Base-by-base conservation (phyloP, 768 basidiomycete species). In the Mycena chlorophos region DNA sequence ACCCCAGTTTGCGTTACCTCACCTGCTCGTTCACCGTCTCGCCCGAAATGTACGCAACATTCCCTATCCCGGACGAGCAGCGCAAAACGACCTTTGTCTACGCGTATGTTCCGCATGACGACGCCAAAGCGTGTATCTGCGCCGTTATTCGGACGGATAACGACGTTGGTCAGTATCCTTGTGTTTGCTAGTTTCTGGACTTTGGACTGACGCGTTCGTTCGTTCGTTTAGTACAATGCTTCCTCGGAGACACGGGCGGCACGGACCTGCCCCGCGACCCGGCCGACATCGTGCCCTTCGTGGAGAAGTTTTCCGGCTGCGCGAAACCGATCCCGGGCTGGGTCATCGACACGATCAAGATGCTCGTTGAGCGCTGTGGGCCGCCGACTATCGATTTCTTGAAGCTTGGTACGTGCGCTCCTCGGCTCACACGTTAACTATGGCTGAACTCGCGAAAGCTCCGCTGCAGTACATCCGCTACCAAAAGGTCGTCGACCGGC, bases 1-100 rank as follows among this genome's bases (percentile, higher is more conserved):
- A 62, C 28, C 57, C 66, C n/a, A 64, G 63, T 13, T 45, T 66
- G 54, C 52, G 42, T 3, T 67, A 66, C 43, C 39, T 13, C 13
- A 40, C 39, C 6, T 40, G 19, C 19, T 6, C 39, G 10, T 40
- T 40, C 39, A 40, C 39, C 19, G 39, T 40, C 39, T 34, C 64
- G n/a, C 52, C 62, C 5, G 51, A 58, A 17, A n/a, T 66, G 10
- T 51, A 50, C 8, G 51, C 47, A 3, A 29, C 16, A 3, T 52
- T 66, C 14, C 51, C 62, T 10, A 52, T 63, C 37, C 60, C 63
- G 22, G 51, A 53, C 13, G 54, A 43, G 5, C 61, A 51, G 26
- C 23, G 26, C 13, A 17, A 54, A 6, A 28, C 42, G 1, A 29
- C 19, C 2, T 26, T 27, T 6, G 34, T 61, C 10, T 61, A 61